Conservation (phyloP, 331 rosid genomes). For the Prunus yedoensis region DNA sequence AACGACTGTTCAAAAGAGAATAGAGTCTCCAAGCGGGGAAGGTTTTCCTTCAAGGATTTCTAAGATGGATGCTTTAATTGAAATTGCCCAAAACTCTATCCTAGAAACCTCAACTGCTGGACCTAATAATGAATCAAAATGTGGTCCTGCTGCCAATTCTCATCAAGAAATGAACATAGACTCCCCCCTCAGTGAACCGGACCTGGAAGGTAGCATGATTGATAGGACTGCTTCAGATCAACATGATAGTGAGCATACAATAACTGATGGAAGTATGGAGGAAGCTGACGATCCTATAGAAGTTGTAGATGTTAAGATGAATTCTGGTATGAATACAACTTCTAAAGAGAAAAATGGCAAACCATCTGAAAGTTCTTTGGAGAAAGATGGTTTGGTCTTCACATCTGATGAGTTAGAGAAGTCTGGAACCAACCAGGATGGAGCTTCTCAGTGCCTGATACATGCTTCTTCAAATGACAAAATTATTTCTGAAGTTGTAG, state of each 20-base stretch:
- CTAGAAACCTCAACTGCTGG: conserved; percentile 51
- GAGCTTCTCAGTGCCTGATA: conserved; percentile 26
- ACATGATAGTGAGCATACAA: conserved; percentile 38
- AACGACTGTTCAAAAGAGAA: conserved; percentile 26
- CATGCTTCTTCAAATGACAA: conserved; percentile 27
- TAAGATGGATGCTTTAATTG: conserved; percentile 77
- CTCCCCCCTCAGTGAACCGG: conserved; percentile 33
- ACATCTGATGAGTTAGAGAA: conserved; percentile 31
- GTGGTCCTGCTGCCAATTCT: conserved; percentile 26
- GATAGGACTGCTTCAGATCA: conserved; percentile 29
- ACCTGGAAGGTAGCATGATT: conserved; percentile 43
- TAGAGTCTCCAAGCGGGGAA: conserved; percentile 50
- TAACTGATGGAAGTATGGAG: conserved; percentile 38
- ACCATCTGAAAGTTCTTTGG: conserved; percentile 22
- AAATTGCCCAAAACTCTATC: conserved; percentile 86
- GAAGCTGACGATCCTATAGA: conserved; percentile 30
- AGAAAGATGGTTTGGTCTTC: conserved; percentile 32
- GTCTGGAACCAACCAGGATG: conserved; percentile 39
- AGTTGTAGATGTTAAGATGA: conserved; percentile 38
- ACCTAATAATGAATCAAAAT: conserved; percentile 27
- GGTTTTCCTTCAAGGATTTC: conserved; percentile 55
- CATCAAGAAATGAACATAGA: conserved; percentile 32
- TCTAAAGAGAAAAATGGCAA: conserved; percentile 28
- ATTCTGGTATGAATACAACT: conserved; percentile 27
- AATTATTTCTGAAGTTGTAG: conserved; percentile 26